Evolutionary conservation across 305 asterid genomes (phyloP).

Genomic region (Fraxinus albicans): DNA sequence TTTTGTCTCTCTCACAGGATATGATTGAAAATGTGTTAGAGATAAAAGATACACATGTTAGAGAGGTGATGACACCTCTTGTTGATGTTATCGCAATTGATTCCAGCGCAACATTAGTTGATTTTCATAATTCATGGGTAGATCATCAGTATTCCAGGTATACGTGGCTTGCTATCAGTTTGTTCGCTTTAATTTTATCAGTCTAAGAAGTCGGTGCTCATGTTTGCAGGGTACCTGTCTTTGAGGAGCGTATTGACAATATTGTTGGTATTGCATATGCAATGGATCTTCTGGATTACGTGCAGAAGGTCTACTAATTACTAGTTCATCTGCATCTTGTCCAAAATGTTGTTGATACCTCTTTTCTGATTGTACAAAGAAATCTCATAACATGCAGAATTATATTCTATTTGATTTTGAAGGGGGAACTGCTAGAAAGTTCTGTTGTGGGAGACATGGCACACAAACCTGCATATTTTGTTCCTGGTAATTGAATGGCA

Average conservation of each 20-base stretch:
- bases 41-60: slow-evolving; percentile 95
- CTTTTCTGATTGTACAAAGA: slow-evolving; percentile 36
- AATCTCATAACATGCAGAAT: slow-evolving; percentile 52
- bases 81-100: slow-evolving; percentile 96
- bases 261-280: slow-evolving; percentile 99
- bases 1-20: slow-evolving; percentile 55
- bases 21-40: slow-evolving; percentile 98
- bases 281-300: slow-evolving; percentile 95
- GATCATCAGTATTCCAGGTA: slow-evolving; percentile 97
- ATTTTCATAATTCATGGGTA: slow-evolving; percentile 92
- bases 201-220: slow-evolving; percentile 23
- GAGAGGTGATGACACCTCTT: slow-evolving; percentile 99
- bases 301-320: slow-evolving; percentile 72
- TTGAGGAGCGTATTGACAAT: slow-evolving; percentile 95
- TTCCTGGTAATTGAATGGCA: slow-evolving; percentile 65
- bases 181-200: not conserved
- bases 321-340: slow-evolving; percentile 18
- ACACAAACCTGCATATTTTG: slow-evolving; percentile 97
- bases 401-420: slow-evolving; percentile 69
- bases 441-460: slow-evolving; percentile 87
- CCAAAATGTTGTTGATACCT: slow-evolving; percentile 24
- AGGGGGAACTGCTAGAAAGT: slow-evolving; percentile 94
- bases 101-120: slow-evolving; percentile 83
- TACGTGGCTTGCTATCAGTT: slow-evolving; percentile 20
- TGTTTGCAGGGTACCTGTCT: slow-evolving; percentile 86